These are phyloP conservation scores for Massospora cicadina DNA, from an alignment of 371 early-diverging fungal species.

Conservation along the genomic window DNA sequence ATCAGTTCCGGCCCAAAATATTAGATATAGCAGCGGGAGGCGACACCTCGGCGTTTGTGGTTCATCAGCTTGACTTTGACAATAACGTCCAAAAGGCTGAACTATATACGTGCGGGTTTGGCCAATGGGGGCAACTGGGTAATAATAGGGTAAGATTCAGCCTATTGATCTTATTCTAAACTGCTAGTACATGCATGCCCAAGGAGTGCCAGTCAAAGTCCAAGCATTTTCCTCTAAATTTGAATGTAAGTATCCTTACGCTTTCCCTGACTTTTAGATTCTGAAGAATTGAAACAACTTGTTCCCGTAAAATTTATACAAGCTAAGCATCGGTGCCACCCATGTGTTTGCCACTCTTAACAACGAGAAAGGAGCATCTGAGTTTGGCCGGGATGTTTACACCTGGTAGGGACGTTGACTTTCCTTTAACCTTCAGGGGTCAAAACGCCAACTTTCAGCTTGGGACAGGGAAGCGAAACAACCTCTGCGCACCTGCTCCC, in stretches of 20 bases:
- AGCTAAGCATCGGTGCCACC: not conserved
- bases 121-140: slow-evolving; percentile 6
- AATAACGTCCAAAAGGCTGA: not conserved
- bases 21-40: not conserved
- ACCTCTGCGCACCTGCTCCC: not conserved
- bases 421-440: not conserved
- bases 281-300: not conserved
- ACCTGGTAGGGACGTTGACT: not conserved
- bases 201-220: not conserved
- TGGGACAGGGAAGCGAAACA: slow-evolving; percentile 1
- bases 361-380: not conserved
- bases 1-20: not conserved
- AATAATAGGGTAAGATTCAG: slow-evolving; percentile 2
- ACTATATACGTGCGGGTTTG: slow-evolving; percentile 1
- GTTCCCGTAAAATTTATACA: not conserved
- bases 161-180: not conserved
- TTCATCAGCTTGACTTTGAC: not conserved
- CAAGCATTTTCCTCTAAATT: not conserved
- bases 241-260: not conserved
- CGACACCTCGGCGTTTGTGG: not conserved
- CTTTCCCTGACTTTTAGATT: not conserved
- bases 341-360: not conserved
- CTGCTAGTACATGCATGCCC: not conserved
- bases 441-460: not conserved
- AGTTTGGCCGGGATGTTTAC: not conserved